These are phyloP conservation scores for Actinomortierella wolfii DNA, from an alignment of 371 early-diverging fungal genomes.

Conservation along the genomic window DNA sequence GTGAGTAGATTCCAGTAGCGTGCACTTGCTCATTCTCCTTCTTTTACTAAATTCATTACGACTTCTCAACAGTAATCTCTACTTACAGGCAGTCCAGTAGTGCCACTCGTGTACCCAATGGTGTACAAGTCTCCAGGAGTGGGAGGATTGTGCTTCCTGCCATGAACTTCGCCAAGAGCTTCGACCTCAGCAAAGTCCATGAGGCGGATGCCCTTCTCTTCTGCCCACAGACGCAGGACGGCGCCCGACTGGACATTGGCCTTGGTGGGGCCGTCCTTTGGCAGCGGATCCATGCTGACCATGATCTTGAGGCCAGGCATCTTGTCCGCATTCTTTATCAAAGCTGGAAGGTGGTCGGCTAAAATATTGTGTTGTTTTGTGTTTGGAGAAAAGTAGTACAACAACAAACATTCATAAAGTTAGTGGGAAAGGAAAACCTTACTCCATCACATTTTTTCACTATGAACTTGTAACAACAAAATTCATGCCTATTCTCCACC, in stretches of 20 bases:
- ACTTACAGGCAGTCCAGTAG: constrained; percentile 76
- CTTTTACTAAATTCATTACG: constrained; percentile 11
- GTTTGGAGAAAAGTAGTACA: too few species aligned
- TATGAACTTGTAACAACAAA: too few species aligned
- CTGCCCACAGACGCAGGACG: constrained; percentile 55
- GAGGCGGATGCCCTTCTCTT: constrained; percentile 53
- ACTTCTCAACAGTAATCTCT: constrained; percentile 42
- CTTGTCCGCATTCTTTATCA: constrained; percentile 58
- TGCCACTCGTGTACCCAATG: constrained; percentile 97
- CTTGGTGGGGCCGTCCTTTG: constrained; percentile 35
- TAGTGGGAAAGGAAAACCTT: too few species aligned
- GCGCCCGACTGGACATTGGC: constrained; percentile 21
- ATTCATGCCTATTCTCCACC: too few species aligned
- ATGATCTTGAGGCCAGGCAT: constrained; percentile 72
- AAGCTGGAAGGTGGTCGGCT: constrained; percentile 63
- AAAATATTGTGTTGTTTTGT: too few species aligned
- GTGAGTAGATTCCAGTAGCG: too few species aligned
- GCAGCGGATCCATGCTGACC: constrained; percentile 74
- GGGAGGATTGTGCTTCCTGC: constrained; percentile 47
- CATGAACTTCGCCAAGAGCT: constrained; percentile 29
- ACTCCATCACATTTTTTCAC: too few species aligned
- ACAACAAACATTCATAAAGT: too few species aligned
- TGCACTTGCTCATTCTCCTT: neutral
- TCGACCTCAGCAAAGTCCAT: constrained; percentile 70
- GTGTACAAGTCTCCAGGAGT: constrained; percentile 74